phyloP scores from a whole-genome alignment of 768 basidiomycete species.

The Cyathus striatus region DNA sequence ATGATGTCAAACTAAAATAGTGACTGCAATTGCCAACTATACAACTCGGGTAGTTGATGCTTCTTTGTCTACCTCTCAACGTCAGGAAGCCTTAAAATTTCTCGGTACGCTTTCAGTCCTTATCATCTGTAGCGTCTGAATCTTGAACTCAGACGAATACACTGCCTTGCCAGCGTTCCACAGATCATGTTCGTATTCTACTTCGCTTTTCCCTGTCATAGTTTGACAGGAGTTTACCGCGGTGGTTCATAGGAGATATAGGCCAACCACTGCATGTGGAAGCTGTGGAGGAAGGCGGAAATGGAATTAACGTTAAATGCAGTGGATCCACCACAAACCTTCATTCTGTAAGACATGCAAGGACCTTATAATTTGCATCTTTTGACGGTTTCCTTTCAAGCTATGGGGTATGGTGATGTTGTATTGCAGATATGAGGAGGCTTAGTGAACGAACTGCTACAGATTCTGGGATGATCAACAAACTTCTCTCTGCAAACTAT shows the following conservation, averaged over 20 bases:
- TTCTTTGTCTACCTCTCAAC: slow-evolving; percentile 32
- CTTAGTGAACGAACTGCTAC: neutral
- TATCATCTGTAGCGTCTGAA: neutral
- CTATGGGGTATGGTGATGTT: slow-evolving; percentile 24
- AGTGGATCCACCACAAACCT: slow-evolving; percentile 34
- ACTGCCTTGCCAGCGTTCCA: too few species aligned
- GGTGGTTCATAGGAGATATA: slow-evolving; percentile 43
- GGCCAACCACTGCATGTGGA: slow-evolving; percentile 47
- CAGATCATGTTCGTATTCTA: slow-evolving; percentile 25
- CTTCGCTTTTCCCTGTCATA: too few species aligned
- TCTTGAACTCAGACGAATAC: neutral
- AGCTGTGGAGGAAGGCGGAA: slow-evolving; percentile 37
- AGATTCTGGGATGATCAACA: slow-evolving; percentile 37
- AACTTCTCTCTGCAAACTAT: slow-evolving; percentile 26
- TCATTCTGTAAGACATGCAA: slow-evolving; percentile 28
- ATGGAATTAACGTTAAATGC: slow-evolving; percentile 35
- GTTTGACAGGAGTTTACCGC: neutral
- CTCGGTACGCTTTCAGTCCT: slow-evolving; percentile 26
- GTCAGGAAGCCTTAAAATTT: slow-evolving; percentile 50
- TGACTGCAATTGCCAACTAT: slow-evolving; percentile 54
- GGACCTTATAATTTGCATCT: neutral
- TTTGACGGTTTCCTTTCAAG: slow-evolving; percentile 9
- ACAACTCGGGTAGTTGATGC: slow-evolving; percentile 43
- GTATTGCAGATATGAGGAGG: neutral
- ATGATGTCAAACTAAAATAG: too few species aligned